Evolutionary conservation across 2,329 filamentous ascomycete genomes (phyloP), one percentile per base, ranked within the genome.

Genomic region (Cladophialophora carrionii): DNA sequence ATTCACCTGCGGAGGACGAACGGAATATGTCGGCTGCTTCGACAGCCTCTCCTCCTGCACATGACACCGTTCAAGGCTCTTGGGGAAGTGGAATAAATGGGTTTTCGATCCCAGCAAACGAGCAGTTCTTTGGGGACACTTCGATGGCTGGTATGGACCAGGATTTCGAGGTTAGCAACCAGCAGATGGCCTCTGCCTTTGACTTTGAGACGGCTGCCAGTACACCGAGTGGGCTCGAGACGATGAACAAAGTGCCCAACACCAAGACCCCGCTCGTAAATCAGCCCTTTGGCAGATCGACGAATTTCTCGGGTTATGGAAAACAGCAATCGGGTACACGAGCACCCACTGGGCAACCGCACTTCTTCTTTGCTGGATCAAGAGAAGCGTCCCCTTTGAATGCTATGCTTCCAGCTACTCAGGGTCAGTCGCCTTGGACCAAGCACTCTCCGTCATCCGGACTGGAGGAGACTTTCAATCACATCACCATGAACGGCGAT

Each of bases 171-270:
- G 76, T 74, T 6, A 81, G 78, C 63, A 81, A 81, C 65, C 78
- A 76, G 66, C 78, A 78, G 17, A 81, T 82, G 80, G 79, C 80
- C 68, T 79, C 79, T 31, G 79, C 78, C 12, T 81, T 81, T 64
- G 79, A 81, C 67, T 81, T 81, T 66, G 79, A 81, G 51, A 81
- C 79, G 64, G 79, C 79, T 34, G 79, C 78, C 7, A 81, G 79
- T 70, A 81, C 78, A 41, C 79, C 79, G 1, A 81, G 78, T 65
- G 78, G 70, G 73, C 46, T 72, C 78, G 64, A 79, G 75, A 58
- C 66, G 64, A 37, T 75, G 74, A 53, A 66, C 70, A 22, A 68
- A 69, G 4, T 17, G 29, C 22, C 66, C 70, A 46, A 70, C 70
- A 46, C 62, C 71, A 43, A 75, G 72, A 64, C 49, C 51, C 6